These are phyloP conservation scores for Xerocomus potaroensis DNA, from an alignment of 768 basidiomycete genomes.

Conservation along the genomic window DNA sequence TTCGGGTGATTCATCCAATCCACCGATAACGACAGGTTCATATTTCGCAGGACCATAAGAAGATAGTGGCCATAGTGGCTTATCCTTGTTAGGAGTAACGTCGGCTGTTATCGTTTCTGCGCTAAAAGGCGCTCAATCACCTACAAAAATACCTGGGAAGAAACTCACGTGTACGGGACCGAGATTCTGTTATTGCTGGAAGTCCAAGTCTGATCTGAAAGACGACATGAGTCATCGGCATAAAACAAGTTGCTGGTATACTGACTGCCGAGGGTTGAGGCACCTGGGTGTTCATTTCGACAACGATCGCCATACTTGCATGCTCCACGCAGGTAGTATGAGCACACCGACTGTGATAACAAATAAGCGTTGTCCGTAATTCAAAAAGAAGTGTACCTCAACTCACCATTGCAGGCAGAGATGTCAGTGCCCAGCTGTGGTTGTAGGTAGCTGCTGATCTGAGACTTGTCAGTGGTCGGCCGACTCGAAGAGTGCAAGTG, in stretches of 20 bases:
- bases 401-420: conserved; percentile 16
- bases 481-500: no score
- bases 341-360: conserved; percentile 48
- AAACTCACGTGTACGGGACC: conserved; percentile 39
- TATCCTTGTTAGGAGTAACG: conserved; percentile 54
- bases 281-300: conserved; percentile 57
- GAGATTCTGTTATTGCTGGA: conserved; percentile 26
- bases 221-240: conserved; percentile 9
- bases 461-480: no score
- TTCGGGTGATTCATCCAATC: conserved; percentile 71
- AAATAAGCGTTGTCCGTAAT: neutral
- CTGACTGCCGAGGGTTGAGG: conserved; percentile 51
- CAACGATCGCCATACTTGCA: conserved; percentile 67
- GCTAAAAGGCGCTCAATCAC: conserved; percentile 33
- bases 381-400: neutral
- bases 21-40: conserved; percentile 61
- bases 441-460: no score
- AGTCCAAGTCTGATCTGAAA: conserved; percentile 40
- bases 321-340: conserved; percentile 56
- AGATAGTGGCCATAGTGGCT: conserved; percentile 75
- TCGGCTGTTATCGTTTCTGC: conserved; percentile 61
- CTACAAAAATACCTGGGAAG: neutral
- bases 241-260: conserved; percentile 17
- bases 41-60: conserved; percentile 75
- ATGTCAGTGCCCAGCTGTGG: no score